These are phyloP conservation scores for Curvularia verruculosa DNA, from an alignment of 2,329 filamentous ascomycete species.

Conservation along the genomic window DNA sequence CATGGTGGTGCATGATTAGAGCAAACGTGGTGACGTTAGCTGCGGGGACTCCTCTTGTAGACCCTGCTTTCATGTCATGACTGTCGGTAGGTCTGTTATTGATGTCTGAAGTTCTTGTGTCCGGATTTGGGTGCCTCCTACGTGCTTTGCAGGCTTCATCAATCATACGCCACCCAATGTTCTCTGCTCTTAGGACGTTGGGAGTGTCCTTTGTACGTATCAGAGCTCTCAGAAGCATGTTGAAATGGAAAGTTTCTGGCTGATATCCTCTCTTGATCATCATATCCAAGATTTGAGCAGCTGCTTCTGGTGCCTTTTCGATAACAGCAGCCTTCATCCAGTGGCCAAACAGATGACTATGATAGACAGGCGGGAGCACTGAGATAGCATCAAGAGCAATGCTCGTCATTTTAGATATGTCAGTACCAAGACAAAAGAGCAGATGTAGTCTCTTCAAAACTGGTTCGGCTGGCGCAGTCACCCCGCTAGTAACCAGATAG, in stretches of 20 bases:
- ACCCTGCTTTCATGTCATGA: neutral
- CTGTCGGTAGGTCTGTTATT: neutral
- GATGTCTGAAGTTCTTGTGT: slow-evolving; percentile 6
- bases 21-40: slow-evolving; percentile 42
- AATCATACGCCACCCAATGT: slow-evolving; percentile 47
- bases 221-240: slow-evolving; percentile 81
- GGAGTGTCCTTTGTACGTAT: slow-evolving; percentile 56
- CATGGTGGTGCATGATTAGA: slow-evolving; percentile 42
- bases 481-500: slow-evolving; percentile 51
- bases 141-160: slow-evolving; percentile 24
- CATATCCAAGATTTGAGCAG: slow-evolving; percentile 73
- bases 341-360: slow-evolving; percentile 84
- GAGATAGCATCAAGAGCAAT: slow-evolving; percentile 53
- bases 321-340: slow-evolving; percentile 87
- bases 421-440: slow-evolving; percentile 37
- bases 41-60: slow-evolving; percentile 25
- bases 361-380: slow-evolving; percentile 60
- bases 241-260: slow-evolving; percentile 76
- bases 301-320: slow-evolving; percentile 64
- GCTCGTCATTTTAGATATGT: slow-evolving; percentile 38
- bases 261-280: slow-evolving; percentile 73
- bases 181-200: slow-evolving; percentile 40
- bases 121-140: neutral
- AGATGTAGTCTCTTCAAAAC: slow-evolving; percentile 36
- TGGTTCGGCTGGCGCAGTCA: slow-evolving; percentile 24